These are phyloP conservation scores for Voacanga thouarsii DNA, from an alignment of 257 asterid genomes.

Conservation along the genomic window DNA sequence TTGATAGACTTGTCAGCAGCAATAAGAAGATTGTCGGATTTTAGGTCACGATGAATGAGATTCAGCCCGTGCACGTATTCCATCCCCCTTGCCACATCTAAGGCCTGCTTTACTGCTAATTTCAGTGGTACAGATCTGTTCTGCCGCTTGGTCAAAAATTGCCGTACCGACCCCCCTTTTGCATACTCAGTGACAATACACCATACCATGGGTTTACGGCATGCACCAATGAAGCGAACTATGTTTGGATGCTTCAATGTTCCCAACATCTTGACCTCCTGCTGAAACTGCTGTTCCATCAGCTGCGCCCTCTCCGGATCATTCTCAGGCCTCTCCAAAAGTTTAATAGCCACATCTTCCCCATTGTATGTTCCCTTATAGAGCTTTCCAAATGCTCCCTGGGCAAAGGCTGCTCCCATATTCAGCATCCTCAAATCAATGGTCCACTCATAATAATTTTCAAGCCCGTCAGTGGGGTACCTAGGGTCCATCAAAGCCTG, in stretches of 20 bases:
- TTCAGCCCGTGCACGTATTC: slow-evolving; percentile 87
- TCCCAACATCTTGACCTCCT: slow-evolving; percentile 98
- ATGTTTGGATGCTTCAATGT: slow-evolving; percentile 85
- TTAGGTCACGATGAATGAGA: slow-evolving; percentile 88
- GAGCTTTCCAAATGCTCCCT: slow-evolving; percentile 97
- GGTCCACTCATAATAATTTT: slow-evolving; percentile 85
- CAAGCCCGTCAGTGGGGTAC: slow-evolving; percentile 84
- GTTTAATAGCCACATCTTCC: slow-evolving; percentile 94
- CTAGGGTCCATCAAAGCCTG: slow-evolving; percentile 89
- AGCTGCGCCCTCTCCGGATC: slow-evolving; percentile 75
- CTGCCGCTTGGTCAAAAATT: slow-evolving; percentile 75
- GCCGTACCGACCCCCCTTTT: slow-evolving; percentile 95
- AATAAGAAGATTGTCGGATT: slow-evolving; percentile 92
- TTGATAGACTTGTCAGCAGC: slow-evolving; percentile 90
- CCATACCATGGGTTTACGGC: slow-evolving; percentile 99
- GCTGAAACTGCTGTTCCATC: slow-evolving; percentile 98
- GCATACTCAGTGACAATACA: slow-evolving; percentile 97
- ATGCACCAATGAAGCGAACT: slow-evolving; percentile 89
- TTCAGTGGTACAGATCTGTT: slow-evolving; percentile 89
- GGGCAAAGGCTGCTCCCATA: slow-evolving; percentile 98
- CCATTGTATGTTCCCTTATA: slow-evolving; percentile 87
- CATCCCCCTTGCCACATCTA: slow-evolving; percentile 99
- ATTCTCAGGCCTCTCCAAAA: slow-evolving; percentile 86
- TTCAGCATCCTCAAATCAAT: slow-evolving; percentile 89
- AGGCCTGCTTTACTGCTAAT: slow-evolving; percentile 97